Conservation (phyloP, 768 basidiomycete species). For the Pleurotus djamor region DNA sequence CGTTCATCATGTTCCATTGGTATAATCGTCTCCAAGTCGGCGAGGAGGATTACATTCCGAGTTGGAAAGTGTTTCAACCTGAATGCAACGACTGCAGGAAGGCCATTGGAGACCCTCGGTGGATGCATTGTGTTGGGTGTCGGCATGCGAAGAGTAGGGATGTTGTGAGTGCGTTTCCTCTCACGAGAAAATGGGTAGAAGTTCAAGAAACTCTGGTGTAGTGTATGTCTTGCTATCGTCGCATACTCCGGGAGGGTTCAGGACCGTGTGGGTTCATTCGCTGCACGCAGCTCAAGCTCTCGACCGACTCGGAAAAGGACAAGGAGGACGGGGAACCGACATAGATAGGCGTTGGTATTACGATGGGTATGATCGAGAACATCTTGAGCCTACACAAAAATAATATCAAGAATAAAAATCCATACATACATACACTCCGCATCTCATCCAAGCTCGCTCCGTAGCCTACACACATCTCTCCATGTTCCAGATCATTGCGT, state of each 20-base stretch:
- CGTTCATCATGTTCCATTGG: neutral
- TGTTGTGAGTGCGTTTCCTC: neutral
- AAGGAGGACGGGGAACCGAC: neutral
- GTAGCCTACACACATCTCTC: neutral
- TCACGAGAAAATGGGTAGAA: neutral
- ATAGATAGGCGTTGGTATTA: constrained; percentile 9
- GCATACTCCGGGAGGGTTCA: neutral
- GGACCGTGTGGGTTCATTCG: neutral
- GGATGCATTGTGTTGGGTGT: neutral
- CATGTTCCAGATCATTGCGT: too few species aligned
- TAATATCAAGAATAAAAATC: constrained; percentile 11
- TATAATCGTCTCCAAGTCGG: neutral
- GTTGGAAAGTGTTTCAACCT: neutral
- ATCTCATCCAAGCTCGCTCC: neutral
- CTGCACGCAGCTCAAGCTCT: constrained; percentile 10
- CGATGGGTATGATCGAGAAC: constrained; percentile 24
- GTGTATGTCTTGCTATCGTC: neutral
- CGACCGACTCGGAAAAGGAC: neutral
- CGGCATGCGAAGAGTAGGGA: neutral
- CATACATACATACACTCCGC: neutral
- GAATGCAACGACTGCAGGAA: neutral
- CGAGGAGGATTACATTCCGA: neutral
- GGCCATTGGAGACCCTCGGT: neutral
- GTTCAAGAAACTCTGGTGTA: neutral
- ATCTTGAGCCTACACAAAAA: constrained; percentile 29